Evolutionary conservation across 2,329 filamentous ascomycete genomes (phyloP), one percentile per base, ranked within the genome.

Genomic region (Emergomyces pasteurianus): DNA sequence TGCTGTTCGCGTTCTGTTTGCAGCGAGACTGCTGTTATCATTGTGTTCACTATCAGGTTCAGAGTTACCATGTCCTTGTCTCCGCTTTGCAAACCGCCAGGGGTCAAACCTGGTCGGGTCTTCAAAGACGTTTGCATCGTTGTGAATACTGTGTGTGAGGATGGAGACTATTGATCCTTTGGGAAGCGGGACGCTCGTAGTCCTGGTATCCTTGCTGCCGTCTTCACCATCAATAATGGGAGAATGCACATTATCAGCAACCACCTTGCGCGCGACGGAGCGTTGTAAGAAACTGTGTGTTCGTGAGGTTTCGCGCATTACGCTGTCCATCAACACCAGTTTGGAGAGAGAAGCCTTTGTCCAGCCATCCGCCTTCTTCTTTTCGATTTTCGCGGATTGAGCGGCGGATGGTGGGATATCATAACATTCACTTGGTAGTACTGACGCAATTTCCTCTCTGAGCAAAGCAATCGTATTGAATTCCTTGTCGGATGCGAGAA

Each of bases 271-370:
- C 42, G 68, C 56, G 8, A 70, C 57, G 14, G 64, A 65, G 3
- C 69, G 64, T 34, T 62, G 65, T 42, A 65, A 64, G 46, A 71
- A 69, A 0, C 72, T 67, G 28, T 76, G 60, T 2, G 74, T 54
- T 1, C 78, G 72, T 26, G 79, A 67, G 2, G 77, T 77, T 65
- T 80, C 78, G 14, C 78, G 72, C 1, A 73, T 67, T 0, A 72
- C 71, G 58, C 77, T 79, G 65, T 80, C 78, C 9, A 74, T 67
- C 2, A 67, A 68, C 1, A 68, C 67, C 72, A 80, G 73, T 14
- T 71, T 67, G 40, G 70, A 66, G 1, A 79, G 67, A 1, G 68
- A 68, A 8, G 67, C 62, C 58, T 77, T 78, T 5, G 73, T 76
- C 78, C 78, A 80, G 9, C 65, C 59, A n/a, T 63, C 62, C 18